Evolutionary conservation across 1,284 basidiomycete species (phyloP).

Genomic region (Singerocomus inundabilis): DNA sequence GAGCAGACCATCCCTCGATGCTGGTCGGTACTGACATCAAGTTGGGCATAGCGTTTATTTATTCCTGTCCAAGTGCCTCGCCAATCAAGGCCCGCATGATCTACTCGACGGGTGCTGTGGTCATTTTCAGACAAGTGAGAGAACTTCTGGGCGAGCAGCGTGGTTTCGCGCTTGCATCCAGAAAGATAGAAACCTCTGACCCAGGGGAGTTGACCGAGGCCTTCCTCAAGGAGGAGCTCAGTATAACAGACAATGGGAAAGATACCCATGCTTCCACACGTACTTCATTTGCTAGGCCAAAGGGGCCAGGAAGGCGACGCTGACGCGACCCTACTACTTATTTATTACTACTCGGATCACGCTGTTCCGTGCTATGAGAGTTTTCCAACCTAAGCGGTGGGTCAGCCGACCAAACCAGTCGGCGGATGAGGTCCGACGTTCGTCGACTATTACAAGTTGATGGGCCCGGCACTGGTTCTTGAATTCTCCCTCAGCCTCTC

Average conservation of each 20-base stretch:
- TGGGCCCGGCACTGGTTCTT: neutral
- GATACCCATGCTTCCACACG: neutral
- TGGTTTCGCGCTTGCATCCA: constrained; percentile 44
- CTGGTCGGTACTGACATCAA: constrained; percentile 10
- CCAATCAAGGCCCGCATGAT: constrained; percentile 85
- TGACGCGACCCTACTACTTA: constrained; percentile 15
- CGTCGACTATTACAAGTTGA: neutral
- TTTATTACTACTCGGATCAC: neutral
- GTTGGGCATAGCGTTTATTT: constrained; percentile 68
- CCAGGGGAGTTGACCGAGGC: constrained; percentile 68
- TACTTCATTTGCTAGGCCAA: constrained; percentile 59
- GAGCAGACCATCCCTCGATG: constrained; percentile 16
- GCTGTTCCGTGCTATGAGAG: neutral
- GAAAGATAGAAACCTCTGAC: constrained; percentile 82
- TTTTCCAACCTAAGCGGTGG: neutral
- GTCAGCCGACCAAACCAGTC: constrained; percentile 5
- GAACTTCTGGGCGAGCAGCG: constrained; percentile 45
- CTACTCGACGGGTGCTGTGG: constrained; percentile 69
- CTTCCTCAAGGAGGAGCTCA: constrained; percentile 61
- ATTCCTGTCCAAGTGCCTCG: constrained; percentile 79
- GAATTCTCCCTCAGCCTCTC: neutral
- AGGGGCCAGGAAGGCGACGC: constrained; percentile 50
- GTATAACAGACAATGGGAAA: constrained; percentile 25
- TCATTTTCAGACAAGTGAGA: constrained; percentile 58
- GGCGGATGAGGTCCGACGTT: constrained; percentile 20